Evolutionary conservation across 2,329 filamentous ascomycete genomes (phyloP).

Genomic region (Arthrobotrys musiformis): DNA sequence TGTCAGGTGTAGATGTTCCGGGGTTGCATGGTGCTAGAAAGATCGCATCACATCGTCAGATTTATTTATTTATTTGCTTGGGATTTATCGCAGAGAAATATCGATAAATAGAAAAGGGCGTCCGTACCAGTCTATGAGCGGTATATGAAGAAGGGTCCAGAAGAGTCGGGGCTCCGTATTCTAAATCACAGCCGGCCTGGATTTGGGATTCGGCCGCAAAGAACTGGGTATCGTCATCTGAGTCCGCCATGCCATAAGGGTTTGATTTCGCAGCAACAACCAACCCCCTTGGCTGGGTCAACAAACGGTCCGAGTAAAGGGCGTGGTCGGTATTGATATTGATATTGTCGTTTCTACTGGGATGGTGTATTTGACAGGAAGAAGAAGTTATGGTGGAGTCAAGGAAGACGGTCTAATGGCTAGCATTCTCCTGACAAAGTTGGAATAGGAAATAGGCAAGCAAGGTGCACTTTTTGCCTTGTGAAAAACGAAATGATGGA

Average conservation of each 20-base stretch:
- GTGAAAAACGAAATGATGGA: slow-evolving; percentile 40
- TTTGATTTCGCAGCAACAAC: neutral
- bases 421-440: slow-evolving; percentile 47
- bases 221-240: slow-evolving; percentile 49
- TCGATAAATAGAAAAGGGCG: neutral
- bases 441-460: slow-evolving; percentile 10
- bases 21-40: slow-evolving; percentile 59
- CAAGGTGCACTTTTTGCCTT: slow-evolving; percentile 33
- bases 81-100: neutral
- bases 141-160: slow-evolving; percentile 59
- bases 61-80: neutral
- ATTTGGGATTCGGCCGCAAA: slow-evolving; percentile 50
- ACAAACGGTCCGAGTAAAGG: neutral
- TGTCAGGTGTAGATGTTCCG: slow-evolving; percentile 59
- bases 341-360: neutral
- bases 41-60: neutral
- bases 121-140: slow-evolving; percentile 58
- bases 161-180: slow-evolving; percentile 33
- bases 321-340: neutral
- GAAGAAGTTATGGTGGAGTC: slow-evolving; percentile 19
- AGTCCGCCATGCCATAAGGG: slow-evolving; percentile 52
- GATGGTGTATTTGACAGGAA: neutral
- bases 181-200: slow-evolving; percentile 29
- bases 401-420: slow-evolving; percentile 54
- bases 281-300: neutral